Percentiles rank a stretch among this genome's conserved stretches.
phyloP scores from a whole-genome alignment of 108 stramenopile genomes.

The Mediolabrus comicus region DNA sequence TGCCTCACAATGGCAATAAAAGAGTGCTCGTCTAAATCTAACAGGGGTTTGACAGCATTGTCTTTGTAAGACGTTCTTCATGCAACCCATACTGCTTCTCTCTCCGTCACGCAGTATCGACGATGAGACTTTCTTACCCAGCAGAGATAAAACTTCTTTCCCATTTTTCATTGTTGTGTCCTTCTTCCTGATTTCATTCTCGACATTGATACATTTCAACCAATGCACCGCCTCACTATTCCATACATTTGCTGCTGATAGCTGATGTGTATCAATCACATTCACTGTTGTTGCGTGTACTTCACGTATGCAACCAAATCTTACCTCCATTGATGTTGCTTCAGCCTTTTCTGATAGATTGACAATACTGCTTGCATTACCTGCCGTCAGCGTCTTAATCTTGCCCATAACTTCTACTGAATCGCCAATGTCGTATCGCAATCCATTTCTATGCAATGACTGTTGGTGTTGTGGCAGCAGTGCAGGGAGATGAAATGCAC shows the following conservation, averaged over 20 bases:
- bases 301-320: conserved; percentile 45
- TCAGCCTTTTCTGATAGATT: conserved; percentile 24
- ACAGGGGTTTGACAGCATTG: conserved; percentile 48
- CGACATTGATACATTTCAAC: conserved; percentile 40
- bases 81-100: neutral
- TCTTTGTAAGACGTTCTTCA: conserved; percentile 13
- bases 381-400: conserved; percentile 53
- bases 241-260: conserved; percentile 11
- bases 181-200: neutral
- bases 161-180: conserved; percentile 16
- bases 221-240: conserved; percentile 44
- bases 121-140: conserved; percentile 16
- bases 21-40: conserved; percentile 60
- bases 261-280: conserved; percentile 3
- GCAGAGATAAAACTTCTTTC: conserved; percentile 25
- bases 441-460: neutral
- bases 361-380: neutral
- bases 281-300: conserved; percentile 41
- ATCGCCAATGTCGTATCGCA: conserved; percentile 50
- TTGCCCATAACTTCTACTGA: conserved; percentile 57
- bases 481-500: conserved; percentile 15
- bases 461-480: conserved; percentile 21
- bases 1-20: conserved; percentile 82
- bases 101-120: conserved; percentile 11
- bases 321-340: conserved; percentile 27